Base-by-base conservation (phyloP, 139 green algal genomes). In the Zygnema circumcarinatum region DNA sequence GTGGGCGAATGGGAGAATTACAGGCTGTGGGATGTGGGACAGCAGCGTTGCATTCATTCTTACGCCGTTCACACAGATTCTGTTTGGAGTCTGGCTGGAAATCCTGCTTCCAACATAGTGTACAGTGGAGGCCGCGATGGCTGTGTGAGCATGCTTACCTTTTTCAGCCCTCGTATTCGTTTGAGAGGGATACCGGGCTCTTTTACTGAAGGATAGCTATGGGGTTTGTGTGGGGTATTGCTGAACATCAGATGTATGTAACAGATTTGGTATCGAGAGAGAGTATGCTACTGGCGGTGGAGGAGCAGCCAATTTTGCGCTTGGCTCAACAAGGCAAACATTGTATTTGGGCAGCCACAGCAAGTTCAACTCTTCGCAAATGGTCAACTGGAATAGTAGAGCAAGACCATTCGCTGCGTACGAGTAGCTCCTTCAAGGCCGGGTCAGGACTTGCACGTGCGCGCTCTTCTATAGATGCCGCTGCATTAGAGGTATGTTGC, bases 11-110 rank as follows among this genome's bases (percentile, higher is more conserved):
- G n/a, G n/a, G n/a, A n/a, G n/a, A n/a, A n/a, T 38, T 2, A 79
- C 85, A 90, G 94, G 80, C 90, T 98, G 76, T 98, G 96, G 96
- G 95, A 98, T 89, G 67, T 98, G 79, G 90, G 95, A 21, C 94
- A 96, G 93, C 94, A 97, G 87, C 90, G 96, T 22, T 98, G 95
- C 85, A 75, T 96, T n/a, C 88, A 94, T 67, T 88, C 82, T 0
- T 92, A 93, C 22, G 62, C 83, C 0, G 79, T 92, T 25, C 96
- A 98, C 91, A 94, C 81, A 0, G 96, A 98, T 92, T 94, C 85
- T 38, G 96, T 98, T 33, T 98, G 96, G 96, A 87, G 88, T 36
- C 87, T 98, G 81, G 89, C 92, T 0, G 92, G 90, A 0, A 79
- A 88, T 76, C 52, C 87, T 29, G 90, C 92, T 85, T 90, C 93